Evolutionary conservation across 1,284 basidiomycete genomes (phyloP), one percentile per base, ranked within the genome.

Genomic region (Apiotrichum porosum): DNA sequence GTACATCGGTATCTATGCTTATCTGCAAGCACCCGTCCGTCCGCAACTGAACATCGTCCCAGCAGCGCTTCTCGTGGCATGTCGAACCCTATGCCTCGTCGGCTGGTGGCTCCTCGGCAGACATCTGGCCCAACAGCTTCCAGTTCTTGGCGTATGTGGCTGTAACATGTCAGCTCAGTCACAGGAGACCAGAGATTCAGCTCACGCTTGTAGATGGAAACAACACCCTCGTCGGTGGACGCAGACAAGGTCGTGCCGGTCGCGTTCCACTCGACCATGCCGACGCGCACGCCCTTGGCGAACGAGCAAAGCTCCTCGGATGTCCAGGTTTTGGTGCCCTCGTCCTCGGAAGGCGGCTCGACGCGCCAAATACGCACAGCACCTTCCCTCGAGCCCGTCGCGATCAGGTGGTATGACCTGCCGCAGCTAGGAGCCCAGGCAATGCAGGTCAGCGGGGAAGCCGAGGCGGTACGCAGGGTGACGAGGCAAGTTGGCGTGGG

Each of bases 391-490:
- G 83, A 79, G 6, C 90, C 92, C 0, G 89, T 88, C 3, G 92
- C 92, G 54, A 95, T 78, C 37, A 94, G 82, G 63, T 95, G 92
- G 71, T 91, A 93, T 1, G 86, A 87, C 19, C 90, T 79, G 1
- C 92, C 92, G 58, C 88, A 93, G 0, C 84, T 85, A 1, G 92
- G 88, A 2, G 92, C 89, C 90, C 91, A 97, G 5, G 88, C 78
- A 35, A 95, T 80, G 22, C 83, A 83, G 0, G 85, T 86, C 44
- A 92, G 80, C 2, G 89, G 65, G 32, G 48, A 54, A 13, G 62
- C 47, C 4, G 56, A 45, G 2, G 50, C 19, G 28, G 69, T 45
- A 43, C 57, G 55, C 42, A 73, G 67, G 58, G 58, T 58, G 26
- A 68, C 66, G 42, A 71, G 55, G 6, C 65, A 62, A 4, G 67